Conservation (phyloP, 306 rosid genomes). For the Coriaria nepalensis region DNA sequence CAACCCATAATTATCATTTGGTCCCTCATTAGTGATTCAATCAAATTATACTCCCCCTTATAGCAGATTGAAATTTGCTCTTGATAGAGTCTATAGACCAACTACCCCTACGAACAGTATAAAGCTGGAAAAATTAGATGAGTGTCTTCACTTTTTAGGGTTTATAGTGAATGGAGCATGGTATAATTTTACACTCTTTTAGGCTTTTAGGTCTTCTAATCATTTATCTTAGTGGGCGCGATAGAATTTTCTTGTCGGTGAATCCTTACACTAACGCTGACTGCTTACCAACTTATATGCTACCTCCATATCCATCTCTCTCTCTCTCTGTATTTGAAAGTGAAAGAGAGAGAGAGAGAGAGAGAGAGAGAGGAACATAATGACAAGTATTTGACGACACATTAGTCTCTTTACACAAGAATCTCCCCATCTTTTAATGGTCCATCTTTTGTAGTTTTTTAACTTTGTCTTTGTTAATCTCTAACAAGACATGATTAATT, state of each 20-base stretch:
- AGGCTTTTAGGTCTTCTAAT: conserved; percentile 20
- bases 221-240: conserved; percentile 34
- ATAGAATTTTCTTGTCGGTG: conserved; percentile 45
- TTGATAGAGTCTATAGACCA: conserved; percentile 21
- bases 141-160: conserved; percentile 18
- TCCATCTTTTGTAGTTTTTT: conserved; percentile 24
- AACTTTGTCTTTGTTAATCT: not conserved
- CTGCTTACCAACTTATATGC: conserved; percentile 37
- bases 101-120: conserved; percentile 32
- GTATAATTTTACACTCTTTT: conserved; percentile 18
- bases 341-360: conserved; percentile 20
- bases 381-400: conserved; percentile 52
- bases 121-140: conserved; percentile 26
- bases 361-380: conserved; percentile 27
- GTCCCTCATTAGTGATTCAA: too few relatives aligned
- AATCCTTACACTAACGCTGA: conserved; percentile 28
- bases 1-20: too few relatives aligned
- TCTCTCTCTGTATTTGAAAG: conserved; percentile 14
- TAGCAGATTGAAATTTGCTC: conserved; percentile 24
- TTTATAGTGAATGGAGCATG: conserved; percentile 7
- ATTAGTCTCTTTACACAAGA: conserved; percentile 51
- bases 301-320: conserved; percentile 9
- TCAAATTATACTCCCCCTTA: conserved; percentile 5
- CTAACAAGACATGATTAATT: too few relatives aligned
- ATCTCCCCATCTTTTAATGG: conserved; percentile 57